Evolutionary conservation across 2,329 filamentous ascomycete genomes (phyloP).

Genomic region (Xylaria sp.): DNA sequence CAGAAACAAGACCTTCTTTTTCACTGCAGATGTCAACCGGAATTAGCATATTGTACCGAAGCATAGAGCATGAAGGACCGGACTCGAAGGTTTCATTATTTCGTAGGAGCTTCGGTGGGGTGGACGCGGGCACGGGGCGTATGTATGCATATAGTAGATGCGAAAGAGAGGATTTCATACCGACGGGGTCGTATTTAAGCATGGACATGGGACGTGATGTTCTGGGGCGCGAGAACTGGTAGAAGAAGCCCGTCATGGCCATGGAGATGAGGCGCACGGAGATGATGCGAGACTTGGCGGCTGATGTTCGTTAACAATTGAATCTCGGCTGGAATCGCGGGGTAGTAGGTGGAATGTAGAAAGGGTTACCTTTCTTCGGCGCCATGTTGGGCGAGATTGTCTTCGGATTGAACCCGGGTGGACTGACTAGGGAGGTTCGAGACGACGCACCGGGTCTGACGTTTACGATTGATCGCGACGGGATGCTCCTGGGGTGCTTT

Average conservation of each 20-base stretch:
- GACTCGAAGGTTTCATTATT: not conserved
- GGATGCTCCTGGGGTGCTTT: constrained; percentile 16
- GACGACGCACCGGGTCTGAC: not conserved
- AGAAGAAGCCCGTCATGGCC: constrained; percentile 98
- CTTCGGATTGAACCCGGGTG: constrained; percentile 6
- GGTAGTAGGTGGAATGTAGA: not conserved
- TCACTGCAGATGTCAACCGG: constrained; percentile 51
- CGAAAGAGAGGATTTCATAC: constrained; percentile 47
- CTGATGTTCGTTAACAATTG: constrained; percentile 8
- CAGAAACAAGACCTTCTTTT: constrained; percentile 91
- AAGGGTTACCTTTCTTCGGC: constrained; percentile 36
- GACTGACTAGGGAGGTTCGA: not conserved
- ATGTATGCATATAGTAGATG: not conserved
- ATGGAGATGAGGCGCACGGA: constrained; percentile 93
- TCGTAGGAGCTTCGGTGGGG: not conserved
- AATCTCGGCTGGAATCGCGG: not conserved
- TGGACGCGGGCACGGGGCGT: too few relatives aligned
- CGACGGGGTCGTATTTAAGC: constrained; percentile 97
- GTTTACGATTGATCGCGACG: not conserved
- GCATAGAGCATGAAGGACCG: not conserved
- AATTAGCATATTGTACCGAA: not conserved
- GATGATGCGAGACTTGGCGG: constrained; percentile 87
- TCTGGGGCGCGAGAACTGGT: constrained; percentile 79
- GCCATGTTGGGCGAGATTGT: constrained; percentile 32
- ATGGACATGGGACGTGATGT: constrained; percentile 82